phyloP scores from a whole-genome alignment of 306 rosid genomes.

The Arachis stenosperma region DNA sequence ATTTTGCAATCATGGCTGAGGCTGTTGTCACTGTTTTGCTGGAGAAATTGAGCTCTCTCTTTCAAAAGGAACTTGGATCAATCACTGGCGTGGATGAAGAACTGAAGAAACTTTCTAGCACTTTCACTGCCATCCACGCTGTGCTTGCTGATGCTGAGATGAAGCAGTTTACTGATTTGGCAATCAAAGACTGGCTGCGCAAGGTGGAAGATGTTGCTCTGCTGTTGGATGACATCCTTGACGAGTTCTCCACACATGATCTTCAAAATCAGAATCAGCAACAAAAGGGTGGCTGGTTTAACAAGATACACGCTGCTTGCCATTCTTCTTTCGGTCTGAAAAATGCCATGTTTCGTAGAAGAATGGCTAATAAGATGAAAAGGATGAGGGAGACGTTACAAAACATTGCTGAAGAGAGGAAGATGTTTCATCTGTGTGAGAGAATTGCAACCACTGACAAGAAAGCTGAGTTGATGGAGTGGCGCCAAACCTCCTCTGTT shows the following conservation, averaged over 20 bases:
- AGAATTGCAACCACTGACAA: background rate
- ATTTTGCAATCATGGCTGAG: slow-evolving; percentile 14
- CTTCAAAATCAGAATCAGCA: background rate
- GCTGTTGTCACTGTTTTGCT: slow-evolving; percentile 13
- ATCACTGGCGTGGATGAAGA: background rate
- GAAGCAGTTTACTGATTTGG: background rate
- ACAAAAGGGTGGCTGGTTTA: background rate
- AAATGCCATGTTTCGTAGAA: background rate
- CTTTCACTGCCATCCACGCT: background rate
- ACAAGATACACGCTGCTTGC: slow-evolving; percentile 8
- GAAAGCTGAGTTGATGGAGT: background rate
- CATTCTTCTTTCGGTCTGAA: slow-evolving; percentile 4
- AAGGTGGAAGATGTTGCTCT: background rate
- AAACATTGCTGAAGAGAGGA: slow-evolving; percentile 29
- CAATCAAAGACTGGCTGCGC: background rate
- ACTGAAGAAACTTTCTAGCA: slow-evolving; percentile 12
- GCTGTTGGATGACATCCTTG: background rate
- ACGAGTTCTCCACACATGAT: background rate
- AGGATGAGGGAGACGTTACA: background rate
- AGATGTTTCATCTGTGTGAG: slow-evolving; percentile 22
- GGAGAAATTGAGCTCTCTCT: slow-evolving; percentile 5
- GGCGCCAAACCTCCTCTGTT: slow-evolving; percentile 27
- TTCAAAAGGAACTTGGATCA: slow-evolving; percentile 18
- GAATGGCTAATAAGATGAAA: slow-evolving; percentile 14
- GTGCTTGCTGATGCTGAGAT: slow-evolving; percentile 1